Evolutionary conservation across 2,329 filamentous ascomycete species (phyloP), one percentile per base, ranked within the genome.

Genomic region (Ceratocystiopsis sp.): DNA sequence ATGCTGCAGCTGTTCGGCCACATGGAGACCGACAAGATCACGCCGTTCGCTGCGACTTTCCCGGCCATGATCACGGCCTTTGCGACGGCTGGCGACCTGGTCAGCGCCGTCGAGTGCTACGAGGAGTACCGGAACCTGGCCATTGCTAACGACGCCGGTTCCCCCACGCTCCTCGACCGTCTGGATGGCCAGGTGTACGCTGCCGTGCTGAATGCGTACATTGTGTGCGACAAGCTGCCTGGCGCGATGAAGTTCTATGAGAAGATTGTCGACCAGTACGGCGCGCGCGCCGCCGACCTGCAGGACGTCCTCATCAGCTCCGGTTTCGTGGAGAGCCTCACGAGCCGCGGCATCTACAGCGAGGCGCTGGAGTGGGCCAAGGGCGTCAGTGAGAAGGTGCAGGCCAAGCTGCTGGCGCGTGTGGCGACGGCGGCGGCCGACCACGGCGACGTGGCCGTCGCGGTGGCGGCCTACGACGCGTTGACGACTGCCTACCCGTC

Each of bases 51-150:
- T 7, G 76, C 80, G 38, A 84, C 89, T 42, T 96, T 94, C 62
- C 82, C 86, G 2, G 73, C 80, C 16, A 94, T 98, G 84, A 95
- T 98, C 58, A 78, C 82, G n/a, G 86, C 87, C 0, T 96, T 94
- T 56, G 84, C 84, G 47, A 73, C 74, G 37, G 73, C 73, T 12
- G 83, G 86, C 41, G 86, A 96, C 57, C 65, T 96, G 38, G 70
- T 78, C 53, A 93, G 83, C 52, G 91, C 87, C 17, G 84, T 96
- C 8, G 86, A 94, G 58, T 86, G 85, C 61, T 98, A 95, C 63
- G 89, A 93, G 50, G 84, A 94, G 61, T 96, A 96, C 68, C 85
- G 85, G 55, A 74, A 76, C 38, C 68, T 95, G 37, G 87, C 89
- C n/a, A 75, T 96, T 42, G 78, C 80, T 35, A 74, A 91, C 57